Base-by-base conservation (phyloP, 257 asterid genomes). In the Penstemon barbatus region DNA sequence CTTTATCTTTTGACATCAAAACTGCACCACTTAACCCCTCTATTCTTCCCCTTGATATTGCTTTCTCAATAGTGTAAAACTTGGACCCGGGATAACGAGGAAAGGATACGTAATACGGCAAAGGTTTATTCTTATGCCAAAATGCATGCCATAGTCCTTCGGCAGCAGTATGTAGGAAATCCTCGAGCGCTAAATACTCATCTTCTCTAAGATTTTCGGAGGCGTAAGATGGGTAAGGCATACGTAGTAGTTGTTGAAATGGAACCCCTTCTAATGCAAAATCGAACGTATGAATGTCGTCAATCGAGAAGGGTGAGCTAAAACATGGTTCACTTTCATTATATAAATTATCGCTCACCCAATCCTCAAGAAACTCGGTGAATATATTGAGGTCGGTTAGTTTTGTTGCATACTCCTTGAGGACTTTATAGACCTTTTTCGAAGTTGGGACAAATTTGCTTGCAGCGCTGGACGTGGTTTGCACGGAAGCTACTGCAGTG, bases 201-300 rank as follows among this genome's bases (percentile, higher is more conserved):
- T 85, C 96, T 80, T 86, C 90, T 77, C 72, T 83, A 7, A 77
- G 78, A 64, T 76, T 74, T 39, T 83, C 84, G 37, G 96, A 79
- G 71, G 71, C 66, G 6, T 76, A 71, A 8, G 96, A 83, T 5
- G 89, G 85, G 59, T 62, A 73, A 19, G 97, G 96, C 97, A 90
- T 90, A 48, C 97, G 97, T 40, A 86, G 76, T n/a, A 90, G 83
- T 80, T 88, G 96, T 77, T 90, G 97, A 78, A 90, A 88, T 68
- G 79, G 19, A 57, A 90, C 73, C 13, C 92, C 90, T 71, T 90
- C 97, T 75, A 90, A 71, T 41, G 97, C 92, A 60, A 69, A 90
- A 77, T 90, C 97, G 9, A 90, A 86, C 51, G 83, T 79, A 8
- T 79, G 83, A 36, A 90, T 66, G 25, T 86, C 92, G 19, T 86